Base-by-base conservation (phyloP, 2,329 filamentous ascomycete species). In the Trichoderma sp. region DNA sequence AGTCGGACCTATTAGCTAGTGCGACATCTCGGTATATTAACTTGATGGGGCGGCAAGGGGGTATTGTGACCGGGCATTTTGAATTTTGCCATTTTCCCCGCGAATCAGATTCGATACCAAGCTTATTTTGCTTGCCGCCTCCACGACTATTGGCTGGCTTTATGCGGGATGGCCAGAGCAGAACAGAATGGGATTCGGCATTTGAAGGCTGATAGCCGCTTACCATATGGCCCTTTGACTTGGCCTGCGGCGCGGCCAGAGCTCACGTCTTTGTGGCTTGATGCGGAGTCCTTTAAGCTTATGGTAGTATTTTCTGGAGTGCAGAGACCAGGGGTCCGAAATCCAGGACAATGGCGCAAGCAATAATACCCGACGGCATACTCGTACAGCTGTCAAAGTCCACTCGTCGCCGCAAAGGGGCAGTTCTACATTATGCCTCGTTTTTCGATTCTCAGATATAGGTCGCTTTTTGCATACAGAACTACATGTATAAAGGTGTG, bases 1-100 rank as follows among this genome's bases (percentile, higher is more conserved):
- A 73, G 41, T 73, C 71, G 71, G 71, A 73, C 71, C 71, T 73
- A 73, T 73, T 73, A 73, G 41, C 71, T 73, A 73, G 71, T 56
- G 71, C 71, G 71, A 73, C 71, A 12, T 65, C 71, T 64, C 41
- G 60, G 71, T 38, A 73, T 73, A 73, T 73, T 73, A 73, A 65
- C 29, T 65, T 65, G 71, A 65, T 73, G 59, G 60, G 29, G 71
- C 27, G 16, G 60, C 59, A 56, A 56, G 71, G 71, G 71, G 66
- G 67, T 18, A 16, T 12, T n/a, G 71, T 35, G 62, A 31, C 59
- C 60, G 45, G 59, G 41, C 12, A 60, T 31, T 64, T 56, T 38
- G 27, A 64, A 56, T 73, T 73, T 35, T 65, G 21, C 29, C 71
- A 65, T 53, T 73, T 63, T 56, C 59, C 71, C 71, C 29, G 71